Base-by-base conservation (phyloP, 306 rosid genomes). In the Rosa lucieae region DNA sequence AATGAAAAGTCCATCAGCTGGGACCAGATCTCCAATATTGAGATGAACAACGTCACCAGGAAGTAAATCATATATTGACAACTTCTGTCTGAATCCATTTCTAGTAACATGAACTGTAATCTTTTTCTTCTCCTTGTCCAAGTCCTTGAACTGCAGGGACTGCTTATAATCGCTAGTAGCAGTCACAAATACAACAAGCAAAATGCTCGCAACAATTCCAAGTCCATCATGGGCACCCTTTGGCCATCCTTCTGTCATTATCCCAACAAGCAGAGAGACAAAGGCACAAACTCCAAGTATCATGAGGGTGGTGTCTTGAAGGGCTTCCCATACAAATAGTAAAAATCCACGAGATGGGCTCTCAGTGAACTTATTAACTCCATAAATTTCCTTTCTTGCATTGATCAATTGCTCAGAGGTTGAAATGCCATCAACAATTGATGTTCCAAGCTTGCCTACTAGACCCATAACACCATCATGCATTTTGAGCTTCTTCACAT, bases 151-250 rank as follows among this genome's bases (percentile, higher is more conserved):
- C 89, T 93, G 99, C 81, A 95, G 84, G 10, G 99, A 95, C 80
- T 95, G 99, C 77, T 87, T 90, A 65, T 95, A 95, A 87, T 95
- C 99, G 72, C 98, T 93, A 5, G 92, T 86, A 62, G 99, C 99
- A 61, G 99, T 95, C 84, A 95, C 99, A 80, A 93, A 86, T 73
- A 95, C 99, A 72, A 95, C 98, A 70, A 95, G 97, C 86, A 95
- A 90, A 86, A 95, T 95, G 82, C 99, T 95, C 0, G 99, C 99
- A 87, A 93, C 99, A 81, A 95, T 95, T 84, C 99, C 99, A 35
- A 95, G 90, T 81, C 99, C 99, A 84, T 95, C 99, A 39, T 95
- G 97, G 47, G 99, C 97, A 82, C 99, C 99, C 89, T 86, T 91
- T 51, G 99, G 99, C 99, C 99, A 95, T 76, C 99, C 99, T 87